A percentile compares a stretch with the other conserved stretches of the same genome.
phyloP scores from a whole-genome alignment of 257 asterid species.

The Solanum pinnatisectum region DNA sequence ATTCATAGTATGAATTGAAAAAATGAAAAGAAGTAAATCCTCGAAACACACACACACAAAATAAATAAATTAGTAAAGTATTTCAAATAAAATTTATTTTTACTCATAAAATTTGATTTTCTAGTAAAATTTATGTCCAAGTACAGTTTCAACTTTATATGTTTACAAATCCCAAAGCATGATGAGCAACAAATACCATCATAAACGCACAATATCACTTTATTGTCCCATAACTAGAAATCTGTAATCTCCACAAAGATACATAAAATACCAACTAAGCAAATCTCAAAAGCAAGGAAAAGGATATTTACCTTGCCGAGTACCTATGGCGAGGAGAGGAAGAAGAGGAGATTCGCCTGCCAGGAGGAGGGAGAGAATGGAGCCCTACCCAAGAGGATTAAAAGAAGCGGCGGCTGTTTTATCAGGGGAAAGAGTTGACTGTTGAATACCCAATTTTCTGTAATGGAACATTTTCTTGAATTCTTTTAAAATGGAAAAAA shows the following conservation, averaged over 20 bases:
- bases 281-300: neutral
- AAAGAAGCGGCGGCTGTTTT: neutral
- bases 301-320: neutral
- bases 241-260: neutral
- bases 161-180: neutral
- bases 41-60: neutral
- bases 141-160: neutral
- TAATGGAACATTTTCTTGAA: neutral
- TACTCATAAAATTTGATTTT: neutral
- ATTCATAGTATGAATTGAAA: neutral
- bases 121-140: neutral
- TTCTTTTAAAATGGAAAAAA: neutral
- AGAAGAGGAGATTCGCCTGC: neutral
- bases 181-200: neutral
- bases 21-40: neutral
- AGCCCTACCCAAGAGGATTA: neutral
- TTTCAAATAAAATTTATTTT: neutral
- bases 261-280: neutral
- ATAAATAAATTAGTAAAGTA: neutral
- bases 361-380: neutral
- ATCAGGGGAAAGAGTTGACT: neutral
- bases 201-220: neutral
- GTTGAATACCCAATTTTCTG: neutral
- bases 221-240: neutral
- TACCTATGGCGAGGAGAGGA: neutral